These are phyloP conservation scores for Yamadazyma diospyri DNA, from an alignment of 1,139 yeast species.

Conservation along the genomic window DNA sequence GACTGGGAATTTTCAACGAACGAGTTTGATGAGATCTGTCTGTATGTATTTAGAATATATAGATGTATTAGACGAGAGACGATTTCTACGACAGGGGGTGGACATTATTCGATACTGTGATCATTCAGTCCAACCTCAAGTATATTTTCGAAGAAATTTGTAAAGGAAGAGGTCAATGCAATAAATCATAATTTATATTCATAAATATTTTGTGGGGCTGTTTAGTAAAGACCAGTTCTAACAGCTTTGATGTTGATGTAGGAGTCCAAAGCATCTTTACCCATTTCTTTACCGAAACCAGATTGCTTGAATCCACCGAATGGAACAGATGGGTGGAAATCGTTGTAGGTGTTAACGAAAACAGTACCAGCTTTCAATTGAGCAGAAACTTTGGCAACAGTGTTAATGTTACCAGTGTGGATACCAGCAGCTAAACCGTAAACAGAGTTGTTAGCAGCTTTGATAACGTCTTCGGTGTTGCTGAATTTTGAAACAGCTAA, in stretches of 20 bases:
- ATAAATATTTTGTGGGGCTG: conserved; percentile 1
- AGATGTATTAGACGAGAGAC: too few species aligned
- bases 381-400: conserved; percentile 62
- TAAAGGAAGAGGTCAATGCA: too few species aligned
- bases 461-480: conserved; percentile 67
- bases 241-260: conserved; percentile 83
- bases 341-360: conserved; percentile 85
- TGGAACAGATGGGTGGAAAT: conserved; percentile 76
- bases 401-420: conserved; percentile 67
- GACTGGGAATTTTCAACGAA: too few species aligned
- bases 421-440: conserved; percentile 87
- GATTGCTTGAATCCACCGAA: conserved; percentile 87
- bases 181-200: conserved; percentile 1
- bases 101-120: too few species aligned
- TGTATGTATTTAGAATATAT: too few species aligned
- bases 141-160: too few species aligned
- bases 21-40: background rate
- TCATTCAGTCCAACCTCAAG: too few species aligned
- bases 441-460: conserved; percentile 66
- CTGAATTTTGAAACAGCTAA: conserved; percentile 71
- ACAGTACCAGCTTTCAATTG: conserved; percentile 76
- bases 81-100: too few species aligned
- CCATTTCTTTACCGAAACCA: conserved; percentile 93
- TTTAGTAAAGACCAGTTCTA: conserved; percentile 34
- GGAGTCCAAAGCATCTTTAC: conserved; percentile 77